phyloP scores from a whole-genome alignment of 495 filamentous ascomycete species.

The Penicillium flavigenum region DNA sequence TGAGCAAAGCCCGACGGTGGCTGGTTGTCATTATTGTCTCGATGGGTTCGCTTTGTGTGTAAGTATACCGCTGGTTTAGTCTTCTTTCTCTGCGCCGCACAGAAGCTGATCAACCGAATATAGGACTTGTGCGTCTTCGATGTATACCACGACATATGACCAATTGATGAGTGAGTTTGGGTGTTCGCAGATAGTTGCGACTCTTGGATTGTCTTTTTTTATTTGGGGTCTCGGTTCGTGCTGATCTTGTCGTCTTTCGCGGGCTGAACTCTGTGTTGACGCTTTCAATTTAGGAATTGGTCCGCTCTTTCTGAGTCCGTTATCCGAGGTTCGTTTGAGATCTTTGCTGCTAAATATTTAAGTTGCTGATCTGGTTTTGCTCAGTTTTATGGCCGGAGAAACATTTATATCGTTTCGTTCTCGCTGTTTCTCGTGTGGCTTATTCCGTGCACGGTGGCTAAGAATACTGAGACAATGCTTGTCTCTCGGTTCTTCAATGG shows the following conservation, averaged over 20 bases:
- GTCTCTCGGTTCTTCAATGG: constrained; percentile 83
- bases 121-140: constrained; percentile 83
- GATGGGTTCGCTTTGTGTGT: constrained; percentile 79
- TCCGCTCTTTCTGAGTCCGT: constrained; percentile 66
- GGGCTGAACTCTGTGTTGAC: constrained; percentile 18
- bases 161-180: constrained; percentile 78
- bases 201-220: constrained; percentile 76
- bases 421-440: constrained; percentile 78
- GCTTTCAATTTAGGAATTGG: constrained; percentile 54
- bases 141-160: constrained; percentile 84
- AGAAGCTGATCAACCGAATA: not conserved
- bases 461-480: constrained; percentile 80
- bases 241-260: constrained; percentile 12
- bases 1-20: constrained; percentile 71
- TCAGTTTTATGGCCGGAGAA: constrained; percentile 85
- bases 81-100: not conserved
- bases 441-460: constrained; percentile 83
- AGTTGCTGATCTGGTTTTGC: constrained; percentile 28
- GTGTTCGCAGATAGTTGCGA: constrained; percentile 67
- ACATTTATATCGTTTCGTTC: constrained; percentile 81
- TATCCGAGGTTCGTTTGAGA: constrained; percentile 52
- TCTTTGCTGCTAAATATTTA: not conserved
- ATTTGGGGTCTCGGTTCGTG: constrained; percentile 63
- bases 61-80: constrained; percentile 39
- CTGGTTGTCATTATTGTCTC: constrained; percentile 70